These are phyloP conservation scores for Fusarium tjaetaba DNA, from an alignment of 2,329 filamentous ascomycete genomes.

Conservation along the genomic window DNA sequence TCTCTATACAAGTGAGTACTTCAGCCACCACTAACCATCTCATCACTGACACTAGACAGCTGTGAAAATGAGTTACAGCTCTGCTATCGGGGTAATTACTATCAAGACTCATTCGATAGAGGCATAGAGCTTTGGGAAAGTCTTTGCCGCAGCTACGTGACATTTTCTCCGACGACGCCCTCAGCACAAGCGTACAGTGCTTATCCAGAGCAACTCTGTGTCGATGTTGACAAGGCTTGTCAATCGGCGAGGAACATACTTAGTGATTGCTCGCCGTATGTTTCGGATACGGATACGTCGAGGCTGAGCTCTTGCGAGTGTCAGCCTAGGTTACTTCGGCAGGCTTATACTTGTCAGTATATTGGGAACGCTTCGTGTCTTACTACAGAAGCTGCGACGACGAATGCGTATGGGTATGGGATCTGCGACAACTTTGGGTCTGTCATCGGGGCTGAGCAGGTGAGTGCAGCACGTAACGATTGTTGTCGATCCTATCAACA, in stretches of 20 bases:
- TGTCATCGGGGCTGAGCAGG: background rate
- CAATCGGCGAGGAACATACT: background rate
- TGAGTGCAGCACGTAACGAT: background rate
- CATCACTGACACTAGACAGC: accelerated
- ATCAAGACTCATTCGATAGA: background rate
- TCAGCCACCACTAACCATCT: background rate
- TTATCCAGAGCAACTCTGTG: background rate
- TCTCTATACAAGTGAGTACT: background rate
- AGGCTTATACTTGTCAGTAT: background rate
- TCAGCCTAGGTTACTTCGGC: background rate
- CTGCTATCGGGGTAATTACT: background rate
- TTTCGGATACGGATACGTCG: background rate
- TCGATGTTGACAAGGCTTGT: background rate
- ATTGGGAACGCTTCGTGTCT: background rate
- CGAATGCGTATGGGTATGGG: background rate
- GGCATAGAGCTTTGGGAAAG: background rate
- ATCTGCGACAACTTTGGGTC: background rate
- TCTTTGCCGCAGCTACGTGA: background rate
- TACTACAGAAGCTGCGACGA: background rate
- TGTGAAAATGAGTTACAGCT: background rate
- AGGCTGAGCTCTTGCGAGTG: background rate
- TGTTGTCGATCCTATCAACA: too few relatives aligned
- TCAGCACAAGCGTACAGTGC: background rate
- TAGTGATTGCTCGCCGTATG: background rate
- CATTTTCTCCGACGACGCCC: background rate